Percentiles rank a stretch among this genome's conserved stretches.
phyloP scores from a whole-genome alignment of 768 basidiomycete species.

The Lactarius hatsudake region DNA sequence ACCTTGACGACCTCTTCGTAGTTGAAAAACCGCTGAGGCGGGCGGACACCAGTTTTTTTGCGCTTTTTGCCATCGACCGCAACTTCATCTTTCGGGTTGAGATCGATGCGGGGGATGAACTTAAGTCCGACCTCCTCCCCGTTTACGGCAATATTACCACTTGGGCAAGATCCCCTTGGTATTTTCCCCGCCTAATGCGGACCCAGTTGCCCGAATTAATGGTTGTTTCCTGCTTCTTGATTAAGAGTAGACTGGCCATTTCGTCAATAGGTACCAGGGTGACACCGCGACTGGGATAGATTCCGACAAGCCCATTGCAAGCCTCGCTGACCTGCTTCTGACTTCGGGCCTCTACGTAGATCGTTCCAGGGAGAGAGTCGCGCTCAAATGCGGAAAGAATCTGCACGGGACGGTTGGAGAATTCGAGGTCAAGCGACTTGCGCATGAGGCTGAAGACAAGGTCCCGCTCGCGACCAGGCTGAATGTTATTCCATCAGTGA shows the following conservation, averaged over 20 bases:
- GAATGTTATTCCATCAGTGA: background rate
- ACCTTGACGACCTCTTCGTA: slow-evolving; percentile 88
- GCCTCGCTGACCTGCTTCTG: slow-evolving; percentile 84
- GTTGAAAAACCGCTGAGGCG: slow-evolving; percentile 91
- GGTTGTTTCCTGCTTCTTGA: slow-evolving; percentile 89
- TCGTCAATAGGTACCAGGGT: slow-evolving; percentile 92
- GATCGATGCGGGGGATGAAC: slow-evolving; percentile 96
- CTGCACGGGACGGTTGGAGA: slow-evolving; percentile 70
- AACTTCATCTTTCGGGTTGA: slow-evolving; percentile 82
- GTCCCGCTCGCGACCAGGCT: slow-evolving; percentile 91
- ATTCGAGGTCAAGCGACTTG: slow-evolving; percentile 84
- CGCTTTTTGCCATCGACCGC: slow-evolving; percentile 70
- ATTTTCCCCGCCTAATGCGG: slow-evolving; percentile 89
- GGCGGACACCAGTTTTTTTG: slow-evolving; percentile 72
- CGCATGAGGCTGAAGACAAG: slow-evolving; percentile 94
- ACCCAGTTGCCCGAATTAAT: slow-evolving; percentile 91
- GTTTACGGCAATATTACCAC: slow-evolving; percentile 89
- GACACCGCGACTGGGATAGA: slow-evolving; percentile 81
- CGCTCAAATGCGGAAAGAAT: slow-evolving; percentile 95
- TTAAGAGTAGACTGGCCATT: slow-evolving; percentile 94
- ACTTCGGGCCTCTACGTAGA: slow-evolving; percentile 93
- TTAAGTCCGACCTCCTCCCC: slow-evolving; percentile 90
- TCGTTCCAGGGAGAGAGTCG: slow-evolving; percentile 91
- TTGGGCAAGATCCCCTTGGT: slow-evolving; percentile 92
- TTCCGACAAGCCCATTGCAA: slow-evolving; percentile 86